Evolutionary conservation across 1,139 yeast genomes (phyloP).

Genomic region (Diutina catenulata): DNA sequence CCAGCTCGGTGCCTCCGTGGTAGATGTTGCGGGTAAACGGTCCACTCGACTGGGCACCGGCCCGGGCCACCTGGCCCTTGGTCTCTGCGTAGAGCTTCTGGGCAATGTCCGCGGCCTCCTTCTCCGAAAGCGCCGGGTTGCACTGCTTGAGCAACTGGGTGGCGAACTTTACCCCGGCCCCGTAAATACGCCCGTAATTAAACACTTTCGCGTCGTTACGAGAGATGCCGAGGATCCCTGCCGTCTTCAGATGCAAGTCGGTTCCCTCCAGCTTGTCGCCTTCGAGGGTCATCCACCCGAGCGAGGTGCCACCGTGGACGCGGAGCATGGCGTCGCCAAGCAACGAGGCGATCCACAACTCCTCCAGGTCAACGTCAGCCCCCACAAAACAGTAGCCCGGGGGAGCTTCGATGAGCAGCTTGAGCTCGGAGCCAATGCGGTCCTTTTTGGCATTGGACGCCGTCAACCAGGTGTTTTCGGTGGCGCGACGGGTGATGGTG

Average conservation of each 20-base stretch:
- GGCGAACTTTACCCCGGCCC: slow-evolving; percentile 93
- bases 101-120: slow-evolving; percentile 61
- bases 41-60: slow-evolving; percentile 13
- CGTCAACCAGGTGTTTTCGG: slow-evolving; percentile 6
- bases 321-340: slow-evolving; percentile 87
- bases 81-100: slow-evolving; percentile 63
- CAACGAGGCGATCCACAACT: slow-evolving; percentile 93
- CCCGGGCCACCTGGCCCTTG: slow-evolving; percentile 47
- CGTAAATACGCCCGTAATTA: slow-evolving; percentile 94
- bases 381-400: slow-evolving; percentile 87
- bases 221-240: slow-evolving; percentile 76
- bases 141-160: slow-evolving; percentile 70
- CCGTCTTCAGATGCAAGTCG: slow-evolving; percentile 91
- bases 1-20: slow-evolving; percentile 91
- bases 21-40: slow-evolving; percentile 34
- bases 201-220: slow-evolving; percentile 90
- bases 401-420: slow-evolving; percentile 81
- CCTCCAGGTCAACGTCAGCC: slow-evolving; percentile 98
- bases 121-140: slow-evolving; percentile 58
- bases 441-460: slow-evolving; percentile 86
- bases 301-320: slow-evolving; percentile 89
- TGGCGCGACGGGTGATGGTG: slow-evolving; percentile 77
- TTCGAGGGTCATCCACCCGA: slow-evolving; percentile 99
- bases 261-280: slow-evolving; percentile 88
- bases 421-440: slow-evolving; percentile 87